A percentile compares a stretch with the other conserved stretches of the same genome.
Evolutionary conservation across 2,329 filamentous ascomycete genomes (phyloP).

Genomic region (Ceratocystis papillata): DNA sequence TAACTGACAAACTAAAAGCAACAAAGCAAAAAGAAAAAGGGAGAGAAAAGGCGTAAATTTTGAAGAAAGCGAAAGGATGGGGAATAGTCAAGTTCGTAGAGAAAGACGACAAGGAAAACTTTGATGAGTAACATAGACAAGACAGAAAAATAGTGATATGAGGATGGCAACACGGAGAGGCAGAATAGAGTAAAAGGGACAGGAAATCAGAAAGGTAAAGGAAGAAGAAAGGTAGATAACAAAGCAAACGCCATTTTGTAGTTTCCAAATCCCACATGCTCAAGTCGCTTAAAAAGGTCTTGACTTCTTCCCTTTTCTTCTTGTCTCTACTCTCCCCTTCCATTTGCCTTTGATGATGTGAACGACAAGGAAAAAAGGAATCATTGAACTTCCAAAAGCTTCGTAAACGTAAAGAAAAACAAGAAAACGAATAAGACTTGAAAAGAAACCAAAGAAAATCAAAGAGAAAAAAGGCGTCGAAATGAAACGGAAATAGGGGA

Average conservation of each 20-base stretch:
- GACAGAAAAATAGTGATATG: neutral
- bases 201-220: neutral
- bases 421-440: constrained; percentile 3
- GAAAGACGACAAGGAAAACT: neutral
- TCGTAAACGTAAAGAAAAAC: constrained; percentile 9
- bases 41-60: constrained; percentile 12
- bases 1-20: neutral
- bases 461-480: neutral
- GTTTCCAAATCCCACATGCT: neutral
- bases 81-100: neutral
- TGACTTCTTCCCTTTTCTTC: neutral
- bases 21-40: neutral
- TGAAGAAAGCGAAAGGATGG: neutral
- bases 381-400: constrained; percentile 11
- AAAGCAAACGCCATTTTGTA: no score
- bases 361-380: neutral
- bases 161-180: no score
- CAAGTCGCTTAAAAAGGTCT: neutral
- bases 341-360: neutral
- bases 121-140: neutral
- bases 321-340: neutral
- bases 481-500: constrained; percentile 11
- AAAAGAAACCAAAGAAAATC: constrained; percentile 3
- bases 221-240: neutral
- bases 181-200: neutral